Evolutionary conservation across 2,329 filamentous ascomycete genomes (phyloP).

Genomic region (Teratosphaeria nubilosa): DNA sequence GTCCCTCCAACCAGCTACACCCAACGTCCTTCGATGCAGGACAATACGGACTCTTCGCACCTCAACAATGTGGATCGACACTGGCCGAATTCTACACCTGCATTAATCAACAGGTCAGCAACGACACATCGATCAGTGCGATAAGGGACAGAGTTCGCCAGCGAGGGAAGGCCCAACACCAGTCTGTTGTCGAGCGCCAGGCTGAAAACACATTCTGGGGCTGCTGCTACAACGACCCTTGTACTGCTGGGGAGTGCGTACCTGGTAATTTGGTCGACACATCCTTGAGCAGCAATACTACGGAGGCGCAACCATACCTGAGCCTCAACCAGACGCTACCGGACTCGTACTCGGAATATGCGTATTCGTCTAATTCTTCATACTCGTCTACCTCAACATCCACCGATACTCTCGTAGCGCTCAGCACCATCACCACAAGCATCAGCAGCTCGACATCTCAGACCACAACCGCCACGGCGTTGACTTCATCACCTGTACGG

Average conservation of each 20-base stretch:
- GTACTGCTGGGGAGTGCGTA: background rate
- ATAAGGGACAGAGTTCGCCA: too few relatives aligned
- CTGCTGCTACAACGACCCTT: background rate
- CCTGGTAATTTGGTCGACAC: background rate
- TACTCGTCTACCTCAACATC: background rate
- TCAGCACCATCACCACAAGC: background rate
- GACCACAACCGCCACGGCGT: background rate
- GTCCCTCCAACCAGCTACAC: background rate
- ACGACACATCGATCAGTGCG: background rate
- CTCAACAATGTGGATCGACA: background rate
- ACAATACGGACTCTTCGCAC: background rate
- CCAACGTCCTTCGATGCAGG: background rate
- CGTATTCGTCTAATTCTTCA: background rate
- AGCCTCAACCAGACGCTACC: background rate
- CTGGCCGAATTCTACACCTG: background rate
- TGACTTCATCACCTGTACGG: background rate
- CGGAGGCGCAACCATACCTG: background rate
- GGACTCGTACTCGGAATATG: background rate
- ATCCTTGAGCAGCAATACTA: background rate
- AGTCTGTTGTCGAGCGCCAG: too few relatives aligned
- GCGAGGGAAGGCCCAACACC: too few relatives aligned
- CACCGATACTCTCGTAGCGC: background rate
- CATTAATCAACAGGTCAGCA: background rate
- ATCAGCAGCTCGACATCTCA: background rate
- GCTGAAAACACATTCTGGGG: background rate